These are phyloP conservation scores for Dactylorhiza incarnata DNA, from an alignment of 106 monocot genomes.

Conservation along the genomic window DNA sequence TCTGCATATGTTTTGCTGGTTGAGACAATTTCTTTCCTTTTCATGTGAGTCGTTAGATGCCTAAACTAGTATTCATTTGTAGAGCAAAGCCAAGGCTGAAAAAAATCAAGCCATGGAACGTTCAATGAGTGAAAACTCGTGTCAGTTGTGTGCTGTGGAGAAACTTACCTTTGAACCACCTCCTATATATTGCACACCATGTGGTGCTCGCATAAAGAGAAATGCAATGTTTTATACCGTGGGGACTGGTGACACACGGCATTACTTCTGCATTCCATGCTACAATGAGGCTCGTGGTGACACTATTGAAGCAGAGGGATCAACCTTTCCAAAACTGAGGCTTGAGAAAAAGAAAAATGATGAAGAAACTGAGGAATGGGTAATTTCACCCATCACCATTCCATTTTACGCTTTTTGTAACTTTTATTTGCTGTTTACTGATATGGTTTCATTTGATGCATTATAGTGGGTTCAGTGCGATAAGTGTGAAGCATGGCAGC, in stretches of 20 bases:
- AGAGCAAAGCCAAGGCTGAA: conserved; percentile 98
- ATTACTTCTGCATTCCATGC: conserved; percentile 82
- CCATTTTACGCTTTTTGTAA: neutral
- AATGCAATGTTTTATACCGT: conserved; percentile 88
- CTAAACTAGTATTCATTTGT: conserved; percentile 6
- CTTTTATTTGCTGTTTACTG: neutral
- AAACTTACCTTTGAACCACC: conserved; percentile 97
- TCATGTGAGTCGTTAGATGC: neutral
- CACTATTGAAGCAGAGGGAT: conserved; percentile 70
- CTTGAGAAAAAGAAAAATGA: conserved; percentile 94
- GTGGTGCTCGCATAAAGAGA: conserved; percentile 95
- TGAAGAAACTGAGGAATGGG: conserved; percentile 97
- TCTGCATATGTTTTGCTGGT: neutral
- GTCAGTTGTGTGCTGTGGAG: conserved; percentile 90
- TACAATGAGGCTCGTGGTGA: conserved; percentile 91
- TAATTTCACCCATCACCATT: conserved; percentile 15
- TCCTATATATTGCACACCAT: conserved; percentile 94
- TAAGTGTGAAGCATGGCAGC: conserved; percentile 99
- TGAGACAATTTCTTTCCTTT: neutral
- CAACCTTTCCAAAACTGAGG: conserved; percentile 43
- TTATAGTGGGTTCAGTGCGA: conserved; percentile 98
- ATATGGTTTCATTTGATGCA: conserved; percentile 3
- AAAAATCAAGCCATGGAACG: conserved; percentile 94
- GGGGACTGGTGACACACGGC: conserved; percentile 70
- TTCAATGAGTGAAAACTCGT: conserved; percentile 89